A percentile compares a stretch with the other conserved stretches of the same genome.
Evolutionary conservation across 192 early-diverging fungal genomes (phyloP).

Genomic region (Coemansia reversa): DNA sequence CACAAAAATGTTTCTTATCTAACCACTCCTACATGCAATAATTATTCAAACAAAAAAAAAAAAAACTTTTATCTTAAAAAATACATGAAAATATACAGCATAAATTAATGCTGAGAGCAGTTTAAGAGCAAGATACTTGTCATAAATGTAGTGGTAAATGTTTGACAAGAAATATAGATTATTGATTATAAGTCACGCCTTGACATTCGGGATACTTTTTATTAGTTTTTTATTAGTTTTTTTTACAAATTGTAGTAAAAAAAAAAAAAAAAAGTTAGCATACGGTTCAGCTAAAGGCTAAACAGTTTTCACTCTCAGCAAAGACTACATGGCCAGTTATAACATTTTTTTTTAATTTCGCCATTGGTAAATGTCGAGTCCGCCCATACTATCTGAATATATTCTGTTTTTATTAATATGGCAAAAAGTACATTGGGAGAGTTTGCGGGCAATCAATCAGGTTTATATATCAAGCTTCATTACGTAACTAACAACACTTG

Average conservation of each 20-base stretch:
- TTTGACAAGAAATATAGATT: background rate
- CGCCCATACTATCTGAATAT: background rate
- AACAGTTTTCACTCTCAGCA: background rate
- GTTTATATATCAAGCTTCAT: background rate
- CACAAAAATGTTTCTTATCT: too few relatives aligned
- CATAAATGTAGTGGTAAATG: background rate
- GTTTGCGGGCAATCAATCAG: background rate
- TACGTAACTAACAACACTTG: background rate
- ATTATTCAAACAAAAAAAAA: too few relatives aligned
- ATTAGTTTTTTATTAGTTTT: background rate
- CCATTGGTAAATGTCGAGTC: background rate
- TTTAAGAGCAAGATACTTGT: background rate
- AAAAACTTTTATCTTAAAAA: background rate
- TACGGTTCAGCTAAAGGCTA: background rate
- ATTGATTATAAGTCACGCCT: background rate
- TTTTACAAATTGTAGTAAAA: background rate
- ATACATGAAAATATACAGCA: background rate
- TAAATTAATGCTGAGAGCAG: background rate
- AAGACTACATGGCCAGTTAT: background rate
- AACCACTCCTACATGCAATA: too few relatives aligned
- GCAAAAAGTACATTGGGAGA: background rate
- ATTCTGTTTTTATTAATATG: background rate
- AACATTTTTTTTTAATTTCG: background rate
- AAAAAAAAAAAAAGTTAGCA: background rate
- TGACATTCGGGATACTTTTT: background rate